These are phyloP conservation scores for Candida sakaeoensis DNA, from an alignment of 805 yeast genomes.

Conservation along the genomic window DNA sequence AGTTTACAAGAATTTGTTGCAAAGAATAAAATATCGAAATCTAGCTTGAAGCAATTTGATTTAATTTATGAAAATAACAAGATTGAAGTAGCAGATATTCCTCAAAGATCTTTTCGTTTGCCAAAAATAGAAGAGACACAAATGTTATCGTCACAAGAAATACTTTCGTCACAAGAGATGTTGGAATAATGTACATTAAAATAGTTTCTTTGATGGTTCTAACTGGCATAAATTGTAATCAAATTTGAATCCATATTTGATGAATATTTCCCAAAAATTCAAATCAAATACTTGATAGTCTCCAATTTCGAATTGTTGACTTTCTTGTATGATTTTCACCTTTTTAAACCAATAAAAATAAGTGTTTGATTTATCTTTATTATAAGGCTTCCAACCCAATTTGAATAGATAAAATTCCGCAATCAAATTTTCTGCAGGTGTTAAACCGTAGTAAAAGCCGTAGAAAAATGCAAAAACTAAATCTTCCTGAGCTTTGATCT, in stretches of 20 bases:
- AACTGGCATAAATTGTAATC: slow-evolving; percentile 30
- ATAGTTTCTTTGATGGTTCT: slow-evolving; percentile 21
- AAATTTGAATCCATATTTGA: slow-evolving; percentile 35
- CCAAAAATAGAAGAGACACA: neutral
- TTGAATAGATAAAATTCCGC: slow-evolving; percentile 38
- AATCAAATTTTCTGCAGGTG: slow-evolving; percentile 40
- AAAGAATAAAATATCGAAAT: slow-evolving; percentile 3
- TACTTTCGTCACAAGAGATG: slow-evolving; percentile 3
- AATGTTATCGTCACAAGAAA: slow-evolving; percentile 2
- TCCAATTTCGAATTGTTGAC: slow-evolving; percentile 23
- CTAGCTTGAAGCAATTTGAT: slow-evolving; percentile 10
- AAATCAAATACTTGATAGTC: slow-evolving; percentile 42
- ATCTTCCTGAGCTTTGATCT: slow-evolving; percentile 28
- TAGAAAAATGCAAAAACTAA: slow-evolving; percentile 37
- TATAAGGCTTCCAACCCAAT: slow-evolving; percentile 43
- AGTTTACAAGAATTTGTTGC: slow-evolving; percentile 7
- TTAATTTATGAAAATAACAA: slow-evolving; percentile 2
- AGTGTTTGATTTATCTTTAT: slow-evolving; percentile 12
- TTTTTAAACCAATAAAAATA: slow-evolving; percentile 27
- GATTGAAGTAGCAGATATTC: slow-evolving; percentile 4
- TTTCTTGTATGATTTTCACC: slow-evolving; percentile 14
- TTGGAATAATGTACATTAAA: slow-evolving; percentile 5
- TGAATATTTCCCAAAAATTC: slow-evolving; percentile 37
- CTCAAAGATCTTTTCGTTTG: neutral
- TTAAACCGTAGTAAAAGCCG: slow-evolving; percentile 40